Percentiles rank a stretch among this genome's conserved stretches.
Evolutionary conservation across 768 basidiomycete genomes (phyloP).

Genomic region (Glaciozyma martinii): DNA sequence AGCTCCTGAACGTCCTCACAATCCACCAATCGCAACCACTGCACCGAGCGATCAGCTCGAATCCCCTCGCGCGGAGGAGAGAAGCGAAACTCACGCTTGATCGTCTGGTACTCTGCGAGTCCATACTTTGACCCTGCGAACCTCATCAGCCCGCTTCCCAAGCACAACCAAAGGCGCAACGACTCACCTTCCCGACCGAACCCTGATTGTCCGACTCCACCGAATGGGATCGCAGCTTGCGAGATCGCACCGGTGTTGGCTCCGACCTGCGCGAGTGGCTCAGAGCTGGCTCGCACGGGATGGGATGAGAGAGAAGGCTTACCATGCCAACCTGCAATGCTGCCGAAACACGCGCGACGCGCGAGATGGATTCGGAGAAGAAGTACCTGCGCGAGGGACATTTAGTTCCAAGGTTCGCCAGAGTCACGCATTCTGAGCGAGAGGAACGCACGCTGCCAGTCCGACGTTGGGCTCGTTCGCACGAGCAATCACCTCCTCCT

Average conservation of each 20-base stretch:
- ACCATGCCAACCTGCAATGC: conserved; percentile 58
- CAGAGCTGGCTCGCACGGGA: no score
- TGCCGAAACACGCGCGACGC: conserved; percentile 91
- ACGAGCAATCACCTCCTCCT: conserved; percentile 76
- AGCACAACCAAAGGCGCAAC: background rate
- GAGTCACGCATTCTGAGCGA: conserved; percentile 77
- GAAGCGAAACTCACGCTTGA: conserved; percentile 13
- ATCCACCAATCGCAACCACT: conserved; percentile 21
- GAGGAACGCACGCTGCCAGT: conserved; percentile 80
- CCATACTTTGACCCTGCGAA: conserved; percentile 59
- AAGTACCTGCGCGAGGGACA: conserved; percentile 58
- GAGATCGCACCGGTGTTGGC: conserved; percentile 69
- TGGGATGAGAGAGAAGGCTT: background rate
- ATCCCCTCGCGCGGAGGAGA: background rate
- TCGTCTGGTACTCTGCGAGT: conserved; percentile 57
- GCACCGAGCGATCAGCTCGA: background rate
- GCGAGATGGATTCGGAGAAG: conserved; percentile 71
- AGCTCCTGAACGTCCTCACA: background rate
- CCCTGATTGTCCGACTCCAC: conserved; percentile 61
- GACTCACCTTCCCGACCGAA: conserved; percentile 56
- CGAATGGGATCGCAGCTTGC: conserved; percentile 73
- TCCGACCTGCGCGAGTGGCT: background rate
- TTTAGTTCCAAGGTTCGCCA: conserved; percentile 85
- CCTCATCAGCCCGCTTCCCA: background rate
- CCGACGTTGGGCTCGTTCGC: conserved; percentile 77